Evolutionary conservation across 768 basidiomycete species (phyloP), one percentile per base, ranked within the genome.

Genomic region (Boletellus ananas): DNA sequence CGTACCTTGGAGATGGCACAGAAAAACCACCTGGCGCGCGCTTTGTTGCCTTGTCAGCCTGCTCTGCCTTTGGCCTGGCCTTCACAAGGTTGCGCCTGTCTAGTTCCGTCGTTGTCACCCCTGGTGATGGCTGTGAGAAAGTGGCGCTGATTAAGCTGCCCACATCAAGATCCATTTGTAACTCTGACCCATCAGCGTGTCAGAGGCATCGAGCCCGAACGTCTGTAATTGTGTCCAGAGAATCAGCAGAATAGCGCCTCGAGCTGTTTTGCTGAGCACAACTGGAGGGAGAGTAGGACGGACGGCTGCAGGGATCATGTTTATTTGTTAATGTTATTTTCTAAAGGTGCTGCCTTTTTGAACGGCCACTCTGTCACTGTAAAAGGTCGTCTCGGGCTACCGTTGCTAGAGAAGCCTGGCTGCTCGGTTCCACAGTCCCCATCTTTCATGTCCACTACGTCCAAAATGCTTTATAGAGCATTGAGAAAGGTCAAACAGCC

Each of bases 1-100:
- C 51, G 9, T 61, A 90, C 94, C 81, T 97, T 97, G 36, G 94
- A 96, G 4, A 99, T 75, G 9, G 94, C 93, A 64, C 96, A 99
- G 66, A 90, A 93, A 53, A 89, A 81, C 93, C 91, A 98, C 41
- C 80, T 75, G 2, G 93, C 94, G 31, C 87, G 79, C 12, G 84
- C 83, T 61, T 95, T 87, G 60, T 93, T 93, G 90, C 86, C 69
- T 84, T 90, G 77, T 98, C 94, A 0, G 90, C 90, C 60, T 90
- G 83, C 67, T 93, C 90, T 17, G 86, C 84, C 77, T 92, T 91
- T 14, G 80, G 75, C 65, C 80, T 90, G 51, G 64, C 86, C 54
- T 74, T 77, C 11, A 92, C 89, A 18, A 92, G 72, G 61, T 91
- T 90, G 47, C 89, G 73, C 47, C 90, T 77, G 69, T 91, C 90